Percentiles rank a stretch among this genome's conserved stretches.
phyloP scores from a whole-genome alignment of 306 rosid species.

The Vigna radiata region DNA sequence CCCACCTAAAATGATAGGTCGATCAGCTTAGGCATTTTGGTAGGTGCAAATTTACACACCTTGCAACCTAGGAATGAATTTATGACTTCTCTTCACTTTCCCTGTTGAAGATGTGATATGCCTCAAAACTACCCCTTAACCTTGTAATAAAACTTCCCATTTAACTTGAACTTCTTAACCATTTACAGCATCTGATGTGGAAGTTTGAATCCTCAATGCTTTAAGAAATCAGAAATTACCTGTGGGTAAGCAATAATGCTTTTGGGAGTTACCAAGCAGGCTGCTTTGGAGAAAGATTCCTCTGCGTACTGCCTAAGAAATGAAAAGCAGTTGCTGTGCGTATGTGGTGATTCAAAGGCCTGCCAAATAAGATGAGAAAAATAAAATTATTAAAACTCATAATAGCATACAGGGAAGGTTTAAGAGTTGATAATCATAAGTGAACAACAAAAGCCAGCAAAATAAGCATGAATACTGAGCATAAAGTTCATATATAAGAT shows the following conservation, averaged over 20 bases:
- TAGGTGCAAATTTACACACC: slow-evolving; percentile 12
- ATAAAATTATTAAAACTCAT: slow-evolving; percentile 23
- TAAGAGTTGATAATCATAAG: slow-evolving; percentile 11
- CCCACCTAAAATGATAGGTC: slow-evolving; percentile 17
- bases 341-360: slow-evolving; percentile 98
- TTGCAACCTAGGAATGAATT: not conserved
- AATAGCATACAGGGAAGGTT: slow-evolving; percentile 33
- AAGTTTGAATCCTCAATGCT: slow-evolving; percentile 12
- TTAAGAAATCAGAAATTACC: slow-evolving; percentile 58
- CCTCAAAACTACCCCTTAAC: slow-evolving; percentile 3
- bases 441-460: slow-evolving; percentile 28
- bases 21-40: slow-evolving; percentile 6
- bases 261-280: slow-evolving; percentile 92
- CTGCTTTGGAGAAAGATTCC: slow-evolving; percentile 86
- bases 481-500: not conserved
- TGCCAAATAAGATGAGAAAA: slow-evolving; percentile 47
- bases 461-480: slow-evolving; percentile 38
- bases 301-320: slow-evolving; percentile 96
- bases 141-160: slow-evolving; percentile 6
- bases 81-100: not conserved
- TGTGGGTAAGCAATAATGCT: slow-evolving; percentile 92
- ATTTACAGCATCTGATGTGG: slow-evolving; percentile 11
- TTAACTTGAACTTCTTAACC: slow-evolving; percentile 26
- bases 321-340: slow-evolving; percentile 75
- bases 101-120: slow-evolving; percentile 3